A percentile compares a stretch with the other conserved stretches of the same genome.
These are phyloP conservation scores for Plasmodiophora brassicae DNA, from an alignment of 208 protist species.

Conservation along the genomic window DNA sequence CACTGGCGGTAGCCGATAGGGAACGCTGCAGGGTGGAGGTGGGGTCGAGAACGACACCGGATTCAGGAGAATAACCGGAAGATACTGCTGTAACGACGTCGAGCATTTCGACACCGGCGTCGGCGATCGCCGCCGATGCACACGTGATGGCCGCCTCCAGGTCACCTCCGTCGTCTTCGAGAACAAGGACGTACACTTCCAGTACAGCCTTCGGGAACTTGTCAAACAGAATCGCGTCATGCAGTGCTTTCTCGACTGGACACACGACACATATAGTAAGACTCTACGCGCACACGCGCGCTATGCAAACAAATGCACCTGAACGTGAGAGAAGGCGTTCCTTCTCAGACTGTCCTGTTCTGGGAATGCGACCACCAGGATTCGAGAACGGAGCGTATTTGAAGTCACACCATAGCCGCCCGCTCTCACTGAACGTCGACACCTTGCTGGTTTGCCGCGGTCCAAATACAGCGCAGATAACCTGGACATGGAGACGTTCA, in stretches of 20 bases:
- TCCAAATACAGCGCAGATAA: constrained; percentile 47
- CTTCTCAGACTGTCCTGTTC: constrained; percentile 43
- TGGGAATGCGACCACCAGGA: neutral
- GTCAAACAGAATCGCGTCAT: constrained; percentile 48
- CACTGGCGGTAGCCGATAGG: neutral
- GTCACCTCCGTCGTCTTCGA: constrained; percentile 55
- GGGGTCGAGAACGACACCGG: neutral
- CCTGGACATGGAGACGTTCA: neutral
- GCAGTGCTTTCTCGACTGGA: constrained; percentile 44
- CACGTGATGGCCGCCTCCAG: constrained; percentile 48
- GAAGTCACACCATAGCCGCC: constrained; percentile 62
- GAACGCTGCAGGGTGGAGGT: too few species aligned
- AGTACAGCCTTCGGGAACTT: constrained; percentile 57
- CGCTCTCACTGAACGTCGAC: constrained; percentile 56
- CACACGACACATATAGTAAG: too few species aligned
- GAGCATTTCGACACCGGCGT: constrained; percentile 67
- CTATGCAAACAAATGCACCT: neutral
- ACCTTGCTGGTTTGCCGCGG: constrained; percentile 56
- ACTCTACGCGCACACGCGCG: too few species aligned
- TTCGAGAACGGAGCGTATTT: constrained; percentile 58
- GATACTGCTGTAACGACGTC: constrained; percentile 60
- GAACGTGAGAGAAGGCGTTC: constrained; percentile 3
- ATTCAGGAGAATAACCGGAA: neutral
- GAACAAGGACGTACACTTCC: constrained; percentile 56
- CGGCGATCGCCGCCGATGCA: constrained; percentile 53